Evolutionary conservation across 2,329 filamentous ascomycete genomes (phyloP).

Genomic region (Ophiostoma sp.): DNA sequence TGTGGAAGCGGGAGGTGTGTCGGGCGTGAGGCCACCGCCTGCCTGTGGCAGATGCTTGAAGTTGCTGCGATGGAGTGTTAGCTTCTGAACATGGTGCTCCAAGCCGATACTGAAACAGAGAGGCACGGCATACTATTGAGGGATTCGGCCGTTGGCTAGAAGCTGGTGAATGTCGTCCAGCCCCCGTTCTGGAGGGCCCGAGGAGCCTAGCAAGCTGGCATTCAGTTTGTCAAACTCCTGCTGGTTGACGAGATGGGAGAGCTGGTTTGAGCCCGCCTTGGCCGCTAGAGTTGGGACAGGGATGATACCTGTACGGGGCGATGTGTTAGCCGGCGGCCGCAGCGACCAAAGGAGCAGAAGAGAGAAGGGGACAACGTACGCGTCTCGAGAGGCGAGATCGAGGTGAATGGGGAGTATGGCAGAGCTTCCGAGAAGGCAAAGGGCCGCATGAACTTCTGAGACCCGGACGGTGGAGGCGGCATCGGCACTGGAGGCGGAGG

Average conservation of each 20-base stretch:
- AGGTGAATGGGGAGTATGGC: conserved; percentile 76
- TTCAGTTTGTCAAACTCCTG: conserved; percentile 64
- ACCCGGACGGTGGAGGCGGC: conserved; percentile 20
- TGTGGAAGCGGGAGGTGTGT: conserved; percentile 25
- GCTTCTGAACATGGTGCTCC: background rate
- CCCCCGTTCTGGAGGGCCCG: conserved; percentile 49
- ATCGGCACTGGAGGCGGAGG: conserved; percentile 18
- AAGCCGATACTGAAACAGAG: no score
- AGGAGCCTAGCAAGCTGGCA: conserved; percentile 48
- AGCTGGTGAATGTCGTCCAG: conserved; percentile 70
- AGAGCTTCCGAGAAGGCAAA: conserved; percentile 69
- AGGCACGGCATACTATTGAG: conserved; percentile 52
- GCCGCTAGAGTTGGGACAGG: conserved; percentile 58
- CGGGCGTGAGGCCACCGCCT: conserved; percentile 14
- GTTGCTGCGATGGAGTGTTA: conserved; percentile 41
- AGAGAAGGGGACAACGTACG: conserved; percentile 44
- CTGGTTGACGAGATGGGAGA: conserved; percentile 47
- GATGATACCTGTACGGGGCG: conserved; percentile 50
- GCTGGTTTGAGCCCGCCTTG: conserved; percentile 46
- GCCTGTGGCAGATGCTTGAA: conserved; percentile 49
- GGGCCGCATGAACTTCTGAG: conserved; percentile 36
- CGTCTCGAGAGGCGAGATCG: conserved; percentile 70
- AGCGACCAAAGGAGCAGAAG: no score
- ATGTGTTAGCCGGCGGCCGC: background rate
- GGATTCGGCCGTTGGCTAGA: conserved; percentile 60